Conservation (phyloP, 2,329 filamentous ascomycete species). For the Hymenoscyphus albidus region DNA sequence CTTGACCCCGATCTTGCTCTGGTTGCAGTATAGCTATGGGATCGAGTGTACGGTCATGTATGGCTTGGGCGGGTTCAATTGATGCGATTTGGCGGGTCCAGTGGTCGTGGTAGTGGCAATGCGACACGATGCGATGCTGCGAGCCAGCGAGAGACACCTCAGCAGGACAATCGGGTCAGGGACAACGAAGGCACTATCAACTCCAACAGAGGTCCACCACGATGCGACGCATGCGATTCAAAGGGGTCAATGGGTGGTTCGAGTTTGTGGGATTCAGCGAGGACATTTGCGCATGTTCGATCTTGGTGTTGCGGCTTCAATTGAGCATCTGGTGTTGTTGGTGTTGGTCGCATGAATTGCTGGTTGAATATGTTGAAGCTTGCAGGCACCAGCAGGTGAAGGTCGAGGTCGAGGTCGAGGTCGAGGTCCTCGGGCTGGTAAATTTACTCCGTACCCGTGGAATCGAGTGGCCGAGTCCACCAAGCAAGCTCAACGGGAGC, state of each 20-base stretch:
- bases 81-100: not conserved
- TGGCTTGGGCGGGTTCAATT: not conserved
- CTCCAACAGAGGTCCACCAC: not conserved
- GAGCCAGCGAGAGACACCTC: not conserved
- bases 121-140: not conserved
- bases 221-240: conserved; percentile 11
- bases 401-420: not conserved
- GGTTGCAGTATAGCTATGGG: not conserved
- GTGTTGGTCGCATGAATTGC: not conserved
- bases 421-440: not conserved
- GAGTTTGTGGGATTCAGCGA: not conserved
- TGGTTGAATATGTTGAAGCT: not conserved
- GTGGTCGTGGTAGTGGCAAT: not conserved
- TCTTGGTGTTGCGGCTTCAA: conserved; percentile 5
- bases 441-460: no score
- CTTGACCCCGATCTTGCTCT: not conserved
- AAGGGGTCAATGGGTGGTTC: not conserved
- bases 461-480: no score
- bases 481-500: no score
- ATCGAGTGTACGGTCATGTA: not conserved
- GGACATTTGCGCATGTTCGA: not conserved
- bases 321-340: conserved; percentile 6
- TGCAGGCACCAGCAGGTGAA: not conserved
- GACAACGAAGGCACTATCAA: not conserved
- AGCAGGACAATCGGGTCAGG: conserved; percentile 1